These are phyloP conservation scores for carrot (Daucus carota) DNA, from an alignment of 129 eudicot genomes.

Conservation along the genomic window DNA sequence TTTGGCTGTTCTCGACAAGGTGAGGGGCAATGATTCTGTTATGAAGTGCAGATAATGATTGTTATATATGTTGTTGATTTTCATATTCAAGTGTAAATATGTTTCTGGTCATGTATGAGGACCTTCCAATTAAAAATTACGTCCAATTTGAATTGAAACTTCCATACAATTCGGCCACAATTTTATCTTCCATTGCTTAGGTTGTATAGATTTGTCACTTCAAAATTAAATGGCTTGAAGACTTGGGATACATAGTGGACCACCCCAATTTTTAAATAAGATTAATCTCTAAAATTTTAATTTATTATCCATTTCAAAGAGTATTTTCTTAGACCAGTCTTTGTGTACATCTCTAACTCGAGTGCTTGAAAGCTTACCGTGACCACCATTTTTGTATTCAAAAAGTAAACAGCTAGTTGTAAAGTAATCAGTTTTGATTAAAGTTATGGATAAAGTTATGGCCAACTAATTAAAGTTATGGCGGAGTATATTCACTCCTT, in stretches of 20 bases:
- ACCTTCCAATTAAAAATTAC: not conserved
- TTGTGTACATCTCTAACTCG: not conserved
- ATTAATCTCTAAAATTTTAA: not conserved
- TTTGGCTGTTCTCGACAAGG: slow-evolving; percentile 98
- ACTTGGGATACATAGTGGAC: not conserved
- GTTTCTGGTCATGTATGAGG: not conserved
- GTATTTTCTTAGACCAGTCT: not conserved
- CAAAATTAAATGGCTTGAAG: not conserved
- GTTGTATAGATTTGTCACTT: not conserved
- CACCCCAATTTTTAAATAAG: not conserved
- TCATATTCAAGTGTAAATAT: not conserved
- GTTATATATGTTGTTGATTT: not conserved
- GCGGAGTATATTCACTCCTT: not conserved
- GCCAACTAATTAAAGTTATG: not conserved
- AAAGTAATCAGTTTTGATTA: not conserved
- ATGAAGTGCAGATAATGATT: not conserved
- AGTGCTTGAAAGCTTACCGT: not conserved
- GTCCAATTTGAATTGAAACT: not conserved
- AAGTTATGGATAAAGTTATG: no score
- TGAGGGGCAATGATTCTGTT: slow-evolving; percentile 17
- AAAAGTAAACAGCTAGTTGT: not conserved
- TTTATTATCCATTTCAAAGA: not conserved
- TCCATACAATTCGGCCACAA: not conserved
- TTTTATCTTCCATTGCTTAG: not conserved
- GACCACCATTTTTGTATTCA: not conserved